Evolutionary conservation across 2,329 filamentous ascomycete species (phyloP).

Genomic region (Acephala macrosclerotiorum): DNA sequence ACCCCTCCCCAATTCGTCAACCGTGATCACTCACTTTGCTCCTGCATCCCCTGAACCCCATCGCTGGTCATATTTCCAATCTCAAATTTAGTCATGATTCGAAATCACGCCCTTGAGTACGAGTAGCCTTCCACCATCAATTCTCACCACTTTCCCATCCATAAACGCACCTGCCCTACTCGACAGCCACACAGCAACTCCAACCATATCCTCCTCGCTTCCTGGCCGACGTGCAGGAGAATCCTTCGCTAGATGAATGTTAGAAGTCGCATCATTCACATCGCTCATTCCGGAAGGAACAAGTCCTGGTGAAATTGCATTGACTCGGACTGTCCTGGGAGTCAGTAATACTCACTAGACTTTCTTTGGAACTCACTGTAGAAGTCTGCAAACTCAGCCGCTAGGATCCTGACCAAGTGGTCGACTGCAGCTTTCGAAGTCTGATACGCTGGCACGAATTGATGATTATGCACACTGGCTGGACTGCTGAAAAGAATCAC

Average conservation of each 20-base stretch:
- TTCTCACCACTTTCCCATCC: neutral
- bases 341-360: neutral
- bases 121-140: neutral
- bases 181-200: conserved; percentile 31
- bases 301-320: neutral
- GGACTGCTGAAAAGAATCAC: neutral
- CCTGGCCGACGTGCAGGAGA: neutral
- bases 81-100: neutral
- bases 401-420: neutral
- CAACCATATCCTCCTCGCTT: neutral
- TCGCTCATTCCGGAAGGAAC: neutral
- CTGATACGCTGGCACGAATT: neutral
- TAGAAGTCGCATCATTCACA: neutral
- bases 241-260: neutral
- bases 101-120: neutral
- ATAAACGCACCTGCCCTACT: conserved; percentile 42
- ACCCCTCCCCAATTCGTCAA: no score
- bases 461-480: neutral
- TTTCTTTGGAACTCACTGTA: neutral
- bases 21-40: no score
- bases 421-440: neutral
- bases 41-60: no score
- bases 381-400: neutral
- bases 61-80: no score
- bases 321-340: neutral